phyloP scores from a whole-genome alignment of 2,329 filamentous ascomycete genomes.

The Teratosphaeria viscida region DNA sequence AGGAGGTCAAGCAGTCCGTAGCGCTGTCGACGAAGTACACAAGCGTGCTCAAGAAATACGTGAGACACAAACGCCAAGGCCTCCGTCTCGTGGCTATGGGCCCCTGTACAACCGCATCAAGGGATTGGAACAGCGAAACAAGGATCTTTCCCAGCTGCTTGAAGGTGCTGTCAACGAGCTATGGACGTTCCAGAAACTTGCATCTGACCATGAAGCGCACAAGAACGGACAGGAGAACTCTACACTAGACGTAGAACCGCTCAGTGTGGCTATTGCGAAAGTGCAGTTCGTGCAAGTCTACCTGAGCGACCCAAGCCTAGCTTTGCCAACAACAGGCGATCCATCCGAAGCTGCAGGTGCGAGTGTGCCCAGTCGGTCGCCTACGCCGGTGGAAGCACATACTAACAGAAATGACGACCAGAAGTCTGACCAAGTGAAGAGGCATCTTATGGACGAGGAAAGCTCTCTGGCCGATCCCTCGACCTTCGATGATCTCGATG shows the following conservation, averaged over 20 bases:
- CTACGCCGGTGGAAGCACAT: neutral
- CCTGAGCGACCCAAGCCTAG: constrained; percentile 35
- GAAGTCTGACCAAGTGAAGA: neutral
- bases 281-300: constrained; percentile 44
- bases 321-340: constrained; percentile 28
- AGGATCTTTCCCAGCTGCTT: constrained; percentile 56
- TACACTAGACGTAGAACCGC: constrained; percentile 22
- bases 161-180: constrained; percentile 55
- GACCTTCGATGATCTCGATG: constrained; percentile 8
- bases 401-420: neutral
- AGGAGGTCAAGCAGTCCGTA: constrained; percentile 68
- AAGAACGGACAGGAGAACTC: constrained; percentile 25
- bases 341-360: neutral
- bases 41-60: constrained; percentile 64
- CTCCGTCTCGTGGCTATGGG: neutral
- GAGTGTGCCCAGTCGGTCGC: neutral
- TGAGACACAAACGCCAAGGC: constrained; percentile 24
- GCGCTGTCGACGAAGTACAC: constrained; percentile 67
- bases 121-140: constrained; percentile 55
- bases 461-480: constrained; percentile 8
- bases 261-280: constrained; percentile 40
- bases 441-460: neutral
- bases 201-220: constrained; percentile 7
- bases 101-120: constrained; percentile 25
- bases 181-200: constrained; percentile 46